These are phyloP conservation scores for Metschnikowia chrysomelidarum DNA, from an alignment of 805 yeast genomes.

Conservation along the genomic window DNA sequence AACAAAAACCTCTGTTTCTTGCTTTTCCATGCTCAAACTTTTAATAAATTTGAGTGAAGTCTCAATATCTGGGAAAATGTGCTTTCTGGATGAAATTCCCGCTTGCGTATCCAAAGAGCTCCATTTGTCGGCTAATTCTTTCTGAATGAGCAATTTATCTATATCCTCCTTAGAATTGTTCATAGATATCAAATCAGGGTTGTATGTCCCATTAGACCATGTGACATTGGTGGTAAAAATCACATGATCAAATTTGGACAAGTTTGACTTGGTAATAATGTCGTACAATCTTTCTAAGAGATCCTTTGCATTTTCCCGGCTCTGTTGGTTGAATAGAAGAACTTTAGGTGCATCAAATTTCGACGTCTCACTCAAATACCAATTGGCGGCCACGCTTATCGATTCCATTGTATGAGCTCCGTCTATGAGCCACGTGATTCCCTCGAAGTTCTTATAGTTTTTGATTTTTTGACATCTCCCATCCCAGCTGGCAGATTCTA, in stretches of 20 bases:
- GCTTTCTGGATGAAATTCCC: conserved; percentile 31
- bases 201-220: conserved; percentile 78
- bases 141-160: conserved; percentile 79
- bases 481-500: conserved; percentile 79
- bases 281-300: conserved; percentile 55
- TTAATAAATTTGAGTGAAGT: conserved; percentile 58
- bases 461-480: conserved; percentile 86
- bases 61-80: conserved; percentile 74
- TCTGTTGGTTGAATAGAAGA: conserved; percentile 89
- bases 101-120: conserved; percentile 41
- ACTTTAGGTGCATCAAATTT: conserved; percentile 36
- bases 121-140: conserved; percentile 72
- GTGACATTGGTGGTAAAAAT: conserved; percentile 91
- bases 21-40: conserved; percentile 34
- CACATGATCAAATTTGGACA: conserved; percentile 64
- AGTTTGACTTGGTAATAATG: conserved; percentile 33
- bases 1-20: conserved; percentile 69
- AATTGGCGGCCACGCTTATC: conserved; percentile 71
- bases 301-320: conserved; percentile 71
- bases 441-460: conserved; percentile 36
- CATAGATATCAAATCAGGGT: conserved; percentile 79
- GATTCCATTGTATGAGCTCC: conserved; percentile 97
- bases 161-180: conserved; percentile 79
- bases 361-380: conserved; percentile 52
- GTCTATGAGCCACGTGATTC: conserved; percentile 78